These are phyloP conservation scores for Ascoidea asiatica DNA, from an alignment of 805 yeast genomes.

Conservation along the genomic window DNA sequence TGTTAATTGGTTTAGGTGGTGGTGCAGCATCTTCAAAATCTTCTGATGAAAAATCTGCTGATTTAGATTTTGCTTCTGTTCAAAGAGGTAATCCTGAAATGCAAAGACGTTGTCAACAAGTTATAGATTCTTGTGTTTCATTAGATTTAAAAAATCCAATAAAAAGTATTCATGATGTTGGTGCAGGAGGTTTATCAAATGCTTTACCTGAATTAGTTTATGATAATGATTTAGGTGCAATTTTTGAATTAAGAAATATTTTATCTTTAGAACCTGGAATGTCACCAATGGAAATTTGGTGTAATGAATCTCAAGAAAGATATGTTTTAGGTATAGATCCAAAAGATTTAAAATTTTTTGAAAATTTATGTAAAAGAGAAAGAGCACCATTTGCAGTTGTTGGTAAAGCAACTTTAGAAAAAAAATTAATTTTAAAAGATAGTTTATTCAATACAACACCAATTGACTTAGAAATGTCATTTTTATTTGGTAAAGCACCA, in stretches of 20 bases:
- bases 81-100: conserved; percentile 99
- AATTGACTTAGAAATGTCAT: conserved; percentile 90
- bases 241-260: conserved; percentile 80
- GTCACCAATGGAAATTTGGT: conserved; percentile 99
- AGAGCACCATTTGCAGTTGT: conserved; percentile 94
- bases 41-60: conserved; percentile 95
- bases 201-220: conserved; percentile 97
- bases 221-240: conserved; percentile 92
- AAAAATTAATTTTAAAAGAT: conserved; percentile 72
- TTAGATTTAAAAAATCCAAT: conserved; percentile 69
- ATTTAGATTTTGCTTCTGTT: conserved; percentile 94
- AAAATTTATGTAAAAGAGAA: conserved; percentile 80
- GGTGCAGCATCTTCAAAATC: conserved; percentile 98
- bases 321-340: conserved; percentile 88
- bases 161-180: conserved; percentile 95
- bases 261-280: conserved; percentile 90
- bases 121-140: conserved; percentile 85
- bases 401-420: conserved; percentile 84
- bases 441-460: conserved; percentile 68
- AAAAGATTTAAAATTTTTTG: conserved; percentile 57
- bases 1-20: conserved; percentile 98
- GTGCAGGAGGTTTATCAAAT: conserved; percentile 97
- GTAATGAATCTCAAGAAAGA: conserved; percentile 98
- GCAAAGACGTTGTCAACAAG: conserved; percentile 98
- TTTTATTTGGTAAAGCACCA: conserved; percentile 94